Evolutionary conservation across 805 yeast genomes (phyloP).

Genomic region (Candida michaelii): DNA sequence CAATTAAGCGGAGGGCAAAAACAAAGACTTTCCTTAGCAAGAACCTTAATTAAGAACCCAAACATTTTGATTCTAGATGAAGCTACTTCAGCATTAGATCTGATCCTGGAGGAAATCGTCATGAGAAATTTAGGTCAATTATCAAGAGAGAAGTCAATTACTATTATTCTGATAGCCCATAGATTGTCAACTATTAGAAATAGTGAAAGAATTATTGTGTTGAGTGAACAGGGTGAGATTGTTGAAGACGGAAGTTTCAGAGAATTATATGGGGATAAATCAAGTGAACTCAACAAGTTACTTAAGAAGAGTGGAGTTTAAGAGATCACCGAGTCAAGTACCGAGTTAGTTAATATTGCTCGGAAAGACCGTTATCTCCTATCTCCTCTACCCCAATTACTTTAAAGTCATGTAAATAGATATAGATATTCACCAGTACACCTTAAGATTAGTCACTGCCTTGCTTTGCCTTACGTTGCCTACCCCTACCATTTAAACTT

Average conservation of each 20-base stretch:
- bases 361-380: too few relatives aligned
- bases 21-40: conserved; percentile 87
- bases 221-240: conserved; percentile 51
- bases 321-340: too few relatives aligned
- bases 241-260: conserved; percentile 59
- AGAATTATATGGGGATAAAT: conserved; percentile 24
- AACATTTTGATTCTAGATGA: conserved; percentile 84
- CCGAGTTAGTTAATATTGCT: too few relatives aligned
- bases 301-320: conserved; percentile 21
- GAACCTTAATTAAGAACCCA: conserved; percentile 80
- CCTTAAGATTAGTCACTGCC: too few relatives aligned
- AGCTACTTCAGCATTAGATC: conserved; percentile 91
- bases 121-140: conserved; percentile 66
- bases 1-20: conserved; percentile 95
- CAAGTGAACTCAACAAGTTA: conserved; percentile 36
- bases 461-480: too few relatives aligned
- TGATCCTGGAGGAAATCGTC: conserved; percentile 83
- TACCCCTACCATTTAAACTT: too few relatives aligned
- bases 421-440: too few relatives aligned
- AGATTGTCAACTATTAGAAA: conserved; percentile 83
- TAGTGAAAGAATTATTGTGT: conserved; percentile 77
- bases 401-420: too few relatives aligned
- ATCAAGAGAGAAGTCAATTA: conserved; percentile 47
- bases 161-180: conserved; percentile 90
- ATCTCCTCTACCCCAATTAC: too few relatives aligned